Base-by-base conservation (phyloP, 805 yeast genomes). In the Cyberlindnera americana region DNA sequence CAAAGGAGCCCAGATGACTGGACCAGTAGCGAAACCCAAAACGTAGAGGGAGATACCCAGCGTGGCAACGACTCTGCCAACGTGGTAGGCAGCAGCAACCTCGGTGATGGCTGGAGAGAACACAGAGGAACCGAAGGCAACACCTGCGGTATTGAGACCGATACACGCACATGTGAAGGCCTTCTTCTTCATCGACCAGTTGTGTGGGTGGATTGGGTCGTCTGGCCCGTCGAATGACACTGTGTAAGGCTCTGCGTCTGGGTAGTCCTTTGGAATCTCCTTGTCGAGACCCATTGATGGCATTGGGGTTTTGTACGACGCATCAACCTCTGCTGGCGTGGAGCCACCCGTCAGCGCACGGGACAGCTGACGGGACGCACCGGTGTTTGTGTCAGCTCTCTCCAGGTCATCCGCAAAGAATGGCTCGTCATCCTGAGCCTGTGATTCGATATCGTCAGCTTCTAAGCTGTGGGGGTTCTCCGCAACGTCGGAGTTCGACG, bases 11-110 rank as follows among this genome's bases (percentile, higher is more conserved):
- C 93, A 90, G 26, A 87, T 54, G 36, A 90, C 69, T 4, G 98
- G 98, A 15, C 97, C 96, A 1, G 87, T 73, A 1, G 96, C 97
- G 63, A 89, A 91, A 10, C 97, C 98, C 29, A 88, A 61, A n/a
- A 90, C 96, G 53, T 77, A 90, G 19, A 89, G 68, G 0, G 96
- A 79, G 9, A 88, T 73, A 41, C 87, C 84, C 33, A 91, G 69
- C 17, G 85, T 73, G 12, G 83, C 82, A n/a, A 80, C 90, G 10
- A 78, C 83, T 6, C 54, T 46, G 29, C 84, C 81, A 34, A 90
- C 78, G 43, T 75, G 75, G 61, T 61, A 90, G 28, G 70, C 62
- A 35, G 49, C 64, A 47, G 73, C 60, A 23, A 88, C 53, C 16
- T 61, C 72, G 0, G 61, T 53, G 10, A 77, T 67, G 4, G 81